These are phyloP conservation scores for Dioszegia aurantiaca DNA, from an alignment of 768 basidiomycete species.

Conservation along the genomic window DNA sequence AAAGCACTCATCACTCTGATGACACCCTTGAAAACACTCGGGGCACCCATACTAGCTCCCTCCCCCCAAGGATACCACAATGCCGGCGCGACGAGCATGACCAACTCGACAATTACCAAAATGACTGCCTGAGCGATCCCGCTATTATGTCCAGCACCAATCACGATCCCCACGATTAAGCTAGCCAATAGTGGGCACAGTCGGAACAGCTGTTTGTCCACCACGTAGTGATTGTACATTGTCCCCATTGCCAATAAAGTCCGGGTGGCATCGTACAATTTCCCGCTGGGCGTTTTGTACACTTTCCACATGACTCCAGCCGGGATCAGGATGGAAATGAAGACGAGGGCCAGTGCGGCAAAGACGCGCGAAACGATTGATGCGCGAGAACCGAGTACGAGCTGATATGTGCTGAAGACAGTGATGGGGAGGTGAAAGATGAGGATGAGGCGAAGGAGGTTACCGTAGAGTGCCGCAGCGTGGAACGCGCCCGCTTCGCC, in stretches of 20 bases:
- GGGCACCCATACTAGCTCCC: conserved; percentile 92
- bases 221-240: conserved; percentile 90
- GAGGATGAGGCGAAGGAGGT: conserved; percentile 83
- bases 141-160: conserved; percentile 84
- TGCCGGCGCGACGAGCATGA: conserved; percentile 79
- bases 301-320: conserved; percentile 72
- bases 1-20: conserved; percentile 86
- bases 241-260: conserved; percentile 86
- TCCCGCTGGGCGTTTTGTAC: conserved; percentile 73
- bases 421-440: conserved; percentile 94
- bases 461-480: conserved; percentile 59
- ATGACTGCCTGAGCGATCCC: conserved; percentile 90
- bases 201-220: conserved; percentile 85
- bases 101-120: conserved; percentile 83
- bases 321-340: conserved; percentile 77
- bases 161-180: conserved; percentile 73
- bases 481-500: conserved; percentile 53
- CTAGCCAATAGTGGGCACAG: conserved; percentile 76
- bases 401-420: conserved; percentile 83
- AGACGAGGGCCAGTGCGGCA: conserved; percentile 73
- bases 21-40: conserved; percentile 89
- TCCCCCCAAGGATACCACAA: conserved; percentile 96
- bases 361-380: conserved; percentile 67
- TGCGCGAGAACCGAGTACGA: conserved; percentile 62
- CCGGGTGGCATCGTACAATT: conserved; percentile 90